Evolutionary conservation across 148 eudicot species (phyloP).

Genomic region (Fagopyrum esculentum): DNA sequence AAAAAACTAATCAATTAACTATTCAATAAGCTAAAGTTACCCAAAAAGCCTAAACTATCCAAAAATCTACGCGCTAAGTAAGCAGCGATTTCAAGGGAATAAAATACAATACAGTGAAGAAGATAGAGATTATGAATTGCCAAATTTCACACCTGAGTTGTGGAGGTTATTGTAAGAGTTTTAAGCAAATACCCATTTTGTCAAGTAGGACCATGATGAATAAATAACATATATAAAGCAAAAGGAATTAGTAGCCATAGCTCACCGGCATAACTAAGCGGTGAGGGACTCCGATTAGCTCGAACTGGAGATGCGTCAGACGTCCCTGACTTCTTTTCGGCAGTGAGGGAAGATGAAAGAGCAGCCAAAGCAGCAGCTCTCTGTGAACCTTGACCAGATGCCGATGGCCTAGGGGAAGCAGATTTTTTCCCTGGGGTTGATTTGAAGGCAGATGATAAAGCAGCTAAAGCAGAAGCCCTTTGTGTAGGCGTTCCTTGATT

Average conservation of each 20-base stretch:
- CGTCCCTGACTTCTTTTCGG: slow-evolving; percentile 61
- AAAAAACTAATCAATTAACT: too few species aligned
- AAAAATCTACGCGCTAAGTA: too few species aligned
- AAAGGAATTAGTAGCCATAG: not conserved
- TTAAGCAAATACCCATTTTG: not conserved
- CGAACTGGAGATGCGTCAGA: slow-evolving; percentile 55
- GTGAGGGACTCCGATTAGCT: slow-evolving; percentile 43
- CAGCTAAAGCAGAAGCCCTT: slow-evolving; percentile 17
- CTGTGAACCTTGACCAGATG: slow-evolving; percentile 59
- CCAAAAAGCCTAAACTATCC: too few species aligned
- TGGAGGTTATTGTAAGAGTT: not conserved
- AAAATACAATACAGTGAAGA: not conserved
- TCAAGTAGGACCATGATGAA: not conserved
- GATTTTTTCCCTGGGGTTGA: slow-evolving; percentile 52
- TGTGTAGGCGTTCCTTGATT: slow-evolving; percentile 67
- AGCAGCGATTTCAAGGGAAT: not conserved
- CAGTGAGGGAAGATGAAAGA: slow-evolving; percentile 80
- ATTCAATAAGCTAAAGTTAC: too few species aligned
- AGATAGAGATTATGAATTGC: too few species aligned
- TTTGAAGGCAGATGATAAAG: slow-evolving; percentile 71
- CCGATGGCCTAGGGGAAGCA: slow-evolving; percentile 29
- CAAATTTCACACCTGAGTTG: not conserved
- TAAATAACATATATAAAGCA: not conserved
- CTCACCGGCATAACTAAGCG: slow-evolving; percentile 55
- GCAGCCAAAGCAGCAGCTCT: slow-evolving; percentile 99